Conservation (phyloP, 2,329 filamentous ascomycete species). For the Penicillium janthinellum region DNA sequence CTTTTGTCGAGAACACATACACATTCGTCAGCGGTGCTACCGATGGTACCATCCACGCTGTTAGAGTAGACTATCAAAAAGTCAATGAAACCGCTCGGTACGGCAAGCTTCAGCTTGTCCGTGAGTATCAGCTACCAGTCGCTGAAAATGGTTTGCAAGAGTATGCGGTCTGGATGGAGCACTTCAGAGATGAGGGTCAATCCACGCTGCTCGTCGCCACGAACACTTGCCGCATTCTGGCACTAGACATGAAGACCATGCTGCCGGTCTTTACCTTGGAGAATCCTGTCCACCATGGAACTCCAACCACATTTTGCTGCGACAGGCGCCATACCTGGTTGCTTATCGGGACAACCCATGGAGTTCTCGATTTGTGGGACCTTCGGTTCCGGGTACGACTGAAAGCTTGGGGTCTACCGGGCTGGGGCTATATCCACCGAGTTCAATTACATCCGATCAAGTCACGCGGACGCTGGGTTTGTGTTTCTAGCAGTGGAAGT, state of each 20-base stretch:
- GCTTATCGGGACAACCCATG: constrained; percentile 86
- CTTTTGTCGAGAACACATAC: constrained; percentile 91
- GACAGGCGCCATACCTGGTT: constrained; percentile 88
- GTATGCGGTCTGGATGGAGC: constrained; percentile 85
- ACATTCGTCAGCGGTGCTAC: constrained; percentile 88
- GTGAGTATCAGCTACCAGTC: constrained; percentile 71
- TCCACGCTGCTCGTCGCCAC: constrained; percentile 88
- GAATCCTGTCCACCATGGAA: constrained; percentile 89
- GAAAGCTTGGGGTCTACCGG: constrained; percentile 84
- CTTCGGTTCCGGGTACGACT: constrained; percentile 88
- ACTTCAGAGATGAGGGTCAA: constrained; percentile 78
- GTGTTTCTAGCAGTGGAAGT: constrained; percentile 82
- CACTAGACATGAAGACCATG: constrained; percentile 87
- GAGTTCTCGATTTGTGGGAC: constrained; percentile 93
- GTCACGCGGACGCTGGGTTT: constrained; percentile 80
- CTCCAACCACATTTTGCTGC: constrained; percentile 86
- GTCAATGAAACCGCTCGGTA: constrained; percentile 67
- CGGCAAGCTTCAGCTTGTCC: constrained; percentile 72
- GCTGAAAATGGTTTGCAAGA: constrained; percentile 56
- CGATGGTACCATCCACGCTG: constrained; percentile 86
- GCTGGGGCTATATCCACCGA: constrained; percentile 76
- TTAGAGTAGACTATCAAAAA: constrained; percentile 73
- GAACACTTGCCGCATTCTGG: constrained; percentile 78
- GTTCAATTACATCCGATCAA: constrained; percentile 77
- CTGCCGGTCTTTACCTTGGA: constrained; percentile 74